Evolutionary conservation across 2,329 filamentous ascomycete genomes (phyloP).

Genomic region (Macrophomina phaseolina): DNA sequence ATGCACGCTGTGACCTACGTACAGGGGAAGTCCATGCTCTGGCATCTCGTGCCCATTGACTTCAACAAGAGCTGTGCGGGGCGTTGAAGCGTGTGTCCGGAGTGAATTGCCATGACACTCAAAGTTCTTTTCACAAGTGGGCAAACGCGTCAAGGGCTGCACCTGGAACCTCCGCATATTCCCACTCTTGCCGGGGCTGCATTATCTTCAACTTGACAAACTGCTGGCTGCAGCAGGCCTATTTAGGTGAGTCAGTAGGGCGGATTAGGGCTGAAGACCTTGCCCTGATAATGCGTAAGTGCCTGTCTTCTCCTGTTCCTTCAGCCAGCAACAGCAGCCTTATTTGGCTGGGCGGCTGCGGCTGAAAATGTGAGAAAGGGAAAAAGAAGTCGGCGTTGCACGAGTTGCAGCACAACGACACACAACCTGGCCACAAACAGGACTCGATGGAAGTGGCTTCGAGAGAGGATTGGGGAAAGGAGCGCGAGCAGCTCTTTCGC

Average conservation of each 20-base stretch:
- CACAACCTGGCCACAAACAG: neutral
- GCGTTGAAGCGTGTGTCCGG: too few species aligned
- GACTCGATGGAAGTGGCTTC: neutral
- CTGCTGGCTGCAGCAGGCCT: neutral
- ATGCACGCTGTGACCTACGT: slow-evolving; percentile 1
- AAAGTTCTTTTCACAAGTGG: too few species aligned
- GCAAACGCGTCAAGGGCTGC: too few species aligned
- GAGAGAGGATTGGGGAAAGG: neutral
- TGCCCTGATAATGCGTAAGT: neutral
- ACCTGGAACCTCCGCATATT: too few species aligned
- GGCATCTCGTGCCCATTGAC: neutral
- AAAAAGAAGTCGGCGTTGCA: neutral
- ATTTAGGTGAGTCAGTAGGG: neutral
- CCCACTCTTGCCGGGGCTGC: neutral
- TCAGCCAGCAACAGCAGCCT: neutral
- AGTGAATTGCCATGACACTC: too few species aligned
- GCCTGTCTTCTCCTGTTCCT: neutral
- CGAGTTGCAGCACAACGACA: neutral
- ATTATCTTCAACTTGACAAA: neutral
- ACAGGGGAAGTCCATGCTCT: neutral
- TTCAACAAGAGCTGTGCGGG: neutral
- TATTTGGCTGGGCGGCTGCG: neutral
- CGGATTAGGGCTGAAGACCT: slow-evolving; percentile 4
- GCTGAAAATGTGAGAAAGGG: neutral
- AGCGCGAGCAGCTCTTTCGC: neutral